Evolutionary conservation across 371 early-diverging fungal species (phyloP), one percentile per base, ranked within the genome.

Genomic region (Rhizopus stolonifer): DNA sequence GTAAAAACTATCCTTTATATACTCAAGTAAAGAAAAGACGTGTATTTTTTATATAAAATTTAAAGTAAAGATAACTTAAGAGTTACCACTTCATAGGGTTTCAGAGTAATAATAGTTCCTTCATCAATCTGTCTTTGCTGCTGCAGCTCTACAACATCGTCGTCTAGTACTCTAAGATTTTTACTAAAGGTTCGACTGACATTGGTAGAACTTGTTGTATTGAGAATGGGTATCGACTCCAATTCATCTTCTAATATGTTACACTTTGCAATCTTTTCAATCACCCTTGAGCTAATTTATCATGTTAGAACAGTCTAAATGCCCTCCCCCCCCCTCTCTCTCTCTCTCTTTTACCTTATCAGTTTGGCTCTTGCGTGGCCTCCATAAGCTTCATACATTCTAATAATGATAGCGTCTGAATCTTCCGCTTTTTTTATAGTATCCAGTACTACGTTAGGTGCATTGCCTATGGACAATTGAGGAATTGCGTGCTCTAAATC

Each of bases 311-410:
- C n/a, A n/a, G n/a, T n/a, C n/a, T n/a, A n/a, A n/a, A n/a, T n/a
- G n/a, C n/a, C n/a, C n/a, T n/a, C n/a, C n/a, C n/a, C n/a, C n/a
- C n/a, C n/a, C n/a, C n/a, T n/a, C n/a, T 13, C 10, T 45, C 14
- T 22, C 7, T 21, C 14, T 46, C 34, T 33, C 10, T 11, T 11
- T 52, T 70, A 87, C 87, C 81, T 83, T 22, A 61, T 61, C 13
- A 92, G 50, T 15, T 52, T 65, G 19, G 80, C 83, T 34, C 43
- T 65, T 4, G 89, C 90, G 13, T 87, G 87, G 1, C 95, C 94
- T 10, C 97, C 96, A 62, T 81, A 89, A 0, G 92, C 82, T 66
- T 96, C 96, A 62, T 90, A 92, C 5, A 95, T 47, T 24, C 97
- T 72, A 17, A 96, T 50, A 18, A 95, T 72, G 11, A 95, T 49